Evolutionary conservation across 2,329 filamentous ascomycete species (phyloP).

Genomic region (Zymoseptoria tritici): DNA sequence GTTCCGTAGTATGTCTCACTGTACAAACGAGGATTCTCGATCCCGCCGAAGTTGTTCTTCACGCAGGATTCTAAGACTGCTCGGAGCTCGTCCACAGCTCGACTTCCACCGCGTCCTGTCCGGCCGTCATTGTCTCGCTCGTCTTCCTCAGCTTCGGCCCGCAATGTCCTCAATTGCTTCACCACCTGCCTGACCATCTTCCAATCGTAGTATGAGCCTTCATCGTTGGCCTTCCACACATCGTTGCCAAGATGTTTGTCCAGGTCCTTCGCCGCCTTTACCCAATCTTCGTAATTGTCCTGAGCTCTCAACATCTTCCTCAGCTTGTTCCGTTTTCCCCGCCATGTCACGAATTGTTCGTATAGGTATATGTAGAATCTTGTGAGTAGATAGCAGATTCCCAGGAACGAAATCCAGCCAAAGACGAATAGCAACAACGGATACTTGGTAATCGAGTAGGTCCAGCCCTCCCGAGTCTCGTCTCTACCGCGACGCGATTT

Average conservation of each 20-base stretch:
- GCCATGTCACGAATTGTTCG: constrained; percentile 86
- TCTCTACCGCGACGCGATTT: constrained; percentile 54
- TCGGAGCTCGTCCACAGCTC: constrained; percentile 66
- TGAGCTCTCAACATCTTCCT: constrained; percentile 64
- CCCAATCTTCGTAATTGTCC: constrained; percentile 75
- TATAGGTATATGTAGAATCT: constrained; percentile 86
- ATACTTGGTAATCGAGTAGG: constrained; percentile 87
- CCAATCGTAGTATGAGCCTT: constrained; percentile 76
- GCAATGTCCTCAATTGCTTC: constrained; percentile 62
- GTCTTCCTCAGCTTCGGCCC: constrained; percentile 48
- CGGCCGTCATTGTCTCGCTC: constrained; percentile 38
- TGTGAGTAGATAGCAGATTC: constrained; percentile 68
- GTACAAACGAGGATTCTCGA: constrained; percentile 91
- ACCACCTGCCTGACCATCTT: constrained; percentile 72
- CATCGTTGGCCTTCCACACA: constrained; percentile 67
- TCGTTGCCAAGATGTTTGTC: constrained; percentile 76
- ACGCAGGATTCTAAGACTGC: constrained; percentile 79
- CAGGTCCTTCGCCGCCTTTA: constrained; percentile 66
- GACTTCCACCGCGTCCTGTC: constrained; percentile 27
- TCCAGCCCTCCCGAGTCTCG: constrained; percentile 87
- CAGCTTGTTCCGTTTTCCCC: constrained; percentile 66
- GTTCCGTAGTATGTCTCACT: constrained; percentile 97
- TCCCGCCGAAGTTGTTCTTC: constrained; percentile 94
- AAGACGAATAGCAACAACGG: constrained; percentile 74
- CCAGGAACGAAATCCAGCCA: constrained; percentile 70